These are phyloP conservation scores for Alternaria novae-zelandiae DNA, from an alignment of 2,329 filamentous ascomycete genomes.

Conservation along the genomic window DNA sequence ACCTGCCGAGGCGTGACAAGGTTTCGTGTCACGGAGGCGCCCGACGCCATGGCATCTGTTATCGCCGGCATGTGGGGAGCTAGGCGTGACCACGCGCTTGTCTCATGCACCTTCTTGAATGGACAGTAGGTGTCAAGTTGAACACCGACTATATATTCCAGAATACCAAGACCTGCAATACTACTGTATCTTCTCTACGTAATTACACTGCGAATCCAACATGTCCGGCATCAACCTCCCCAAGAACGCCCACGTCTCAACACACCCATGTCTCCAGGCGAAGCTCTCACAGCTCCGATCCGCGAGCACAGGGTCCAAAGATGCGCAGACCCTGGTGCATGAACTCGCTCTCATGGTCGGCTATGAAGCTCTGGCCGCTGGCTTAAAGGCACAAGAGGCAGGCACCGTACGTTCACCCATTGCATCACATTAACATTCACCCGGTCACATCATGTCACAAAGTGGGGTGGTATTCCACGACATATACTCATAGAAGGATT, in stretches of 20 bases:
- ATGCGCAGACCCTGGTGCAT: conserved; percentile 82
- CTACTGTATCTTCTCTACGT: neutral
- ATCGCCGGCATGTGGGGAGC: conserved; percentile 12
- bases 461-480: neutral
- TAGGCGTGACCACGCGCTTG: conserved; percentile 1
- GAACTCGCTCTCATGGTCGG: conserved; percentile 85
- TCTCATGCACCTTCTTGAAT: conserved; percentile 14
- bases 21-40: conserved; percentile 11
- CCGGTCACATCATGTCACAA: neutral
- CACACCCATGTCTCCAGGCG: conserved; percentile 82
- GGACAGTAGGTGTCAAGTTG: conserved; percentile 2
- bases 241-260: conserved; percentile 73
- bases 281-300: conserved; percentile 92
- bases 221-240: conserved; percentile 52
- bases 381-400: conserved; percentile 63
- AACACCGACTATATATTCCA: neutral
- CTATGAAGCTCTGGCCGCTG: conserved; percentile 76
- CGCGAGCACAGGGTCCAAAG: conserved; percentile 69
- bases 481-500: neutral
- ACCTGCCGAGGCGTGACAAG: neutral
- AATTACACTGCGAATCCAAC: neutral
- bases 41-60: conserved; percentile 11
- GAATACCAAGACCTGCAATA: neutral
- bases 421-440: neutral
- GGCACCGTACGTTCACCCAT: conserved; percentile 64